Evolutionary conservation across 768 basidiomycete genomes (phyloP), one percentile per base, ranked within the genome.

Genomic region (Paxillus rubicundulus): DNA sequence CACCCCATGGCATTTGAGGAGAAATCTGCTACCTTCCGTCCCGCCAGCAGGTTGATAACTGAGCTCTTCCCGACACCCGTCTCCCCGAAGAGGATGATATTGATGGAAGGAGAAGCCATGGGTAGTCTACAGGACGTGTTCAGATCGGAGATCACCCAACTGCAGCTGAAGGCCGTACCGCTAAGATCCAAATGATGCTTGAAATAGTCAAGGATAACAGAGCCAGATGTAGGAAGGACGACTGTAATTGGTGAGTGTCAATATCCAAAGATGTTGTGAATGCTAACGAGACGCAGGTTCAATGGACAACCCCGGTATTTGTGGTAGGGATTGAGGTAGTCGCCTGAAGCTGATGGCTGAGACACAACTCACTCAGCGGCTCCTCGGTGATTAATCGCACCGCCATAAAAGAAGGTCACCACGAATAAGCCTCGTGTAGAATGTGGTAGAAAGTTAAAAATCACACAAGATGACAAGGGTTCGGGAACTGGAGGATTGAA

Each of bases 61-160:
- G 67, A 69, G 53, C 69, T 69, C 58, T 69, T 69, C n/a, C 67
- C 67, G 2, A 67, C 56, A 14, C 77, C 77, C 0, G 72, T 70
- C 57, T 77, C 76, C 7, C 77, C 77, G 49, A 78, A 78, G 2
- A 78, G 37, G 38, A 78, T 66, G 48, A 77, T 63, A 52, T 78
- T 78, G 45, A 66, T 45, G 34, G 59, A 17, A 28, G 3, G 30
- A 28, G 57, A 33, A 37, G 49, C 47, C 62, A 65, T 63, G 57
- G 13, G 18, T 46, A 42, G 18, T 49, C 61, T 63, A 45, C 53
- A 32, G 16, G 28, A 10, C 13, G 24, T 20, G 9, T n/a, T 63
- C n/a, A 63, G 62, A 62, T 64, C 59, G 45, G 37, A 5, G 8
- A 30, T 30, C 30, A 30, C 16, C 16, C 45, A 54, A 61, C 62